Evolutionary conservation across 352 stramenopile genomes (phyloP), one percentile per base, ranked within the genome.

Genomic region (Phytophthora idaei): DNA sequence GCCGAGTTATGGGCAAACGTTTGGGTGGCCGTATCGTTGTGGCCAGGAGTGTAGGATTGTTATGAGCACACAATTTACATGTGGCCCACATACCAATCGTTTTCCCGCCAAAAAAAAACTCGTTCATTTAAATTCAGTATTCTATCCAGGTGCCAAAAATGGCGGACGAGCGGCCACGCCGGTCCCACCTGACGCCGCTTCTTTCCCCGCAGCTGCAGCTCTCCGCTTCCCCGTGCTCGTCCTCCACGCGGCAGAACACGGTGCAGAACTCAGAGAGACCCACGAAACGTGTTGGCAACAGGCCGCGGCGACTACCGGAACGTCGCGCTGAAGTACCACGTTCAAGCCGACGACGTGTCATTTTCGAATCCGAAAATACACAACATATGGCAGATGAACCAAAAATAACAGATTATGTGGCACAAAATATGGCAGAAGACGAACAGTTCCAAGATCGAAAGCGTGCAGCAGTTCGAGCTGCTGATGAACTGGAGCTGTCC

Each of bases 131-230:
- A 21, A 21, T 21, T 21, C 21, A 21, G 21, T 21, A 21, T 21
- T 21, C 21, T 21, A 21, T 21, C 21, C 21, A 21, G 21, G 21
- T 21, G 21, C 21, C 21, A 21, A 21, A 21, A 21, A 21, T 21
- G 21, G 21, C 21, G 21, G 21, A 21, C 21, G 41, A 6, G 41
- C 41, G 4, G 41, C 41, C 27, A 4, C 36, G 45, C 27, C 34
- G 46, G 51, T 64, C 58, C 21, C 64, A 45, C 45, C 34, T 76
- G 41, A 76, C 63, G 37, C 69, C 69, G 11, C 34, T 73, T 21
- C 27, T 73, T 6, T 52, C 57, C 5, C 44, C 57, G n/a, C 64
- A 62, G 12, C 64, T 76, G 11, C 57, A 61, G 28, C 27, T 76
- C 15, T 57, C 69, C 25, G 70, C 69, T 2, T 63, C 67, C 2